These are phyloP conservation scores for Apiospora sp. DNA, from an alignment of 2,329 filamentous ascomycete genomes.

Conservation along the genomic window DNA sequence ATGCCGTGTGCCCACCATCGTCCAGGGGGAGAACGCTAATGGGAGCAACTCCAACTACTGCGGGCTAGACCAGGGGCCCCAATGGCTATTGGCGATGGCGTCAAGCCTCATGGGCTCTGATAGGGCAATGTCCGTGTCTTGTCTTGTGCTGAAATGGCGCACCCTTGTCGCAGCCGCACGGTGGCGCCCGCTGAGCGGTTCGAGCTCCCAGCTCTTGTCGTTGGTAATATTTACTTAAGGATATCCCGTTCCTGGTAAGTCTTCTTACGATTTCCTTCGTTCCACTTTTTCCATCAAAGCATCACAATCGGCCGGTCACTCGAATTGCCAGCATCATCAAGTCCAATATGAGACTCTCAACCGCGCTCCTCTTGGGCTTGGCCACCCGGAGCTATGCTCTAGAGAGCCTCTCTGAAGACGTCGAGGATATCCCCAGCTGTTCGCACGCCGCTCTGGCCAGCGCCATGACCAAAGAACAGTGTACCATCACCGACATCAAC, in stretches of 20 bases:
- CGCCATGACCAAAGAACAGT: background rate
- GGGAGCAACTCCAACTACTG: too few relatives aligned
- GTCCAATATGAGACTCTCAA: background rate
- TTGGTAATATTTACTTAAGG: background rate
- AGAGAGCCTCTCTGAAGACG: background rate
- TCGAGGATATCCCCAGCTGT: background rate
- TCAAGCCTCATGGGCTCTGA: background rate
- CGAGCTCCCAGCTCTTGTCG: background rate
- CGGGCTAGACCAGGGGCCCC: background rate
- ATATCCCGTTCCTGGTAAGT: background rate
- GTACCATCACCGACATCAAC: background rate
- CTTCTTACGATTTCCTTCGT: too few relatives aligned
- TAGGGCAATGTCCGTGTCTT: background rate
- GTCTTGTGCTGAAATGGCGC: background rate
- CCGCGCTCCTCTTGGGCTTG: background rate
- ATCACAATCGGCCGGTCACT: background rate
- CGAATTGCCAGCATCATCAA: background rate
- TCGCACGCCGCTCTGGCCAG: background rate
- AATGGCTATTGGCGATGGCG: background rate
- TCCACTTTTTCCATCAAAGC: too few relatives aligned
- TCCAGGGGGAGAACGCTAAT: too few relatives aligned
- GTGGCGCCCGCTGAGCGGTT: background rate
- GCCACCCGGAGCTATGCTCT: background rate
- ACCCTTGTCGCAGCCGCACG: constrained; percentile 2
- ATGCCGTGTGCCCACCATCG: too few relatives aligned